Evolutionary conservation across 257 asterid species (phyloP).

Genomic region (Rubia yunnanensis): DNA sequence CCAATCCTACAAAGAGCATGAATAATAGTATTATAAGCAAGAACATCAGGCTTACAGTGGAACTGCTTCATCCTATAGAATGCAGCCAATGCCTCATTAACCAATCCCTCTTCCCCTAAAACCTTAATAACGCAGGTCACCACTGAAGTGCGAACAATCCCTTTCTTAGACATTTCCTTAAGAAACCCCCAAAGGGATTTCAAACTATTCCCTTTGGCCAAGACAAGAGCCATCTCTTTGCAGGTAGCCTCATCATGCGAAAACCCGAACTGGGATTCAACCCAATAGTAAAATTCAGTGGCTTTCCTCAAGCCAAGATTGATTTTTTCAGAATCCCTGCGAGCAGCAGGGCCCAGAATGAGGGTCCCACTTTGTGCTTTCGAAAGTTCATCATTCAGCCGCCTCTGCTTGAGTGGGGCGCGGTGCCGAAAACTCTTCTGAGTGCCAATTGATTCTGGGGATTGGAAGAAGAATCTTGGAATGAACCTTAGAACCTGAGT

Average conservation of each 20-base stretch:
- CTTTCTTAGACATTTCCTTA: slow-evolving; percentile 65
- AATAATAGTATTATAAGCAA: slow-evolving; percentile 62
- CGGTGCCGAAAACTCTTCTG: slow-evolving; percentile 72
- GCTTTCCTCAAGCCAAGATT: slow-evolving; percentile 69
- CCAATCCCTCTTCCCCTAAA: slow-evolving; percentile 81
- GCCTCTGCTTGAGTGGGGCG: slow-evolving; percentile 64
- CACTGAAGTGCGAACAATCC: slow-evolving; percentile 52
- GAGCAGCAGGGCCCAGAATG: slow-evolving; percentile 82
- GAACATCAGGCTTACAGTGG: slow-evolving; percentile 72
- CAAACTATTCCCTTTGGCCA: slow-evolving; percentile 61
- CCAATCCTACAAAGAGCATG: slow-evolving; percentile 78
- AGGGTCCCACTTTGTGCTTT: slow-evolving; percentile 41
- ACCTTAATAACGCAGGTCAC: slow-evolving; percentile 77
- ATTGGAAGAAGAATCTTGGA: slow-evolving; percentile 62
- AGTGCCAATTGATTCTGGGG: slow-evolving; percentile 75
- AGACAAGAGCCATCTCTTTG: slow-evolving; percentile 75
- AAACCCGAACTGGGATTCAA: slow-evolving; percentile 47
- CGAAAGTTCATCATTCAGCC: slow-evolving; percentile 36
- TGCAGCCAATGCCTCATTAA: slow-evolving; percentile 63
- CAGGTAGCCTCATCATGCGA: slow-evolving; percentile 69
- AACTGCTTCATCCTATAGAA: slow-evolving; percentile 89
- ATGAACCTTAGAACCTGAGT: slow-evolving; percentile 58
- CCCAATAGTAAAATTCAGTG: slow-evolving; percentile 76
- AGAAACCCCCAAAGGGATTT: slow-evolving; percentile 67
- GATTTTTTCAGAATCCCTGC: slow-evolving; percentile 50